These are phyloP conservation scores for Mucor circinelloides DNA, from an alignment of 371 early-diverging fungal genomes.

Conservation along the genomic window DNA sequence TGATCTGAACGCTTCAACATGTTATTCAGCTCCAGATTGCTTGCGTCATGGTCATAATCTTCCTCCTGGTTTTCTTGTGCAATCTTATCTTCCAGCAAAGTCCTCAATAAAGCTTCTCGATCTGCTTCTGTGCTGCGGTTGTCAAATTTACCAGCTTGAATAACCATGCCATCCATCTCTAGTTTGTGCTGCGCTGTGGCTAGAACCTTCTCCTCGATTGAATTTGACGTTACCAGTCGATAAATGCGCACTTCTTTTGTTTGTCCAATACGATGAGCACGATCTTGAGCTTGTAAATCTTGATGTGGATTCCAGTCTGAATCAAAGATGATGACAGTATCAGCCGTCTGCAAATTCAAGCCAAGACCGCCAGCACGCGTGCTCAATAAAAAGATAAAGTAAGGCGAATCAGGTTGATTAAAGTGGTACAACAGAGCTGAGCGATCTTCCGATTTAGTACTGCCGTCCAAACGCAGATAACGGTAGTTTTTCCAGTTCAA, in stretches of 20 bases:
- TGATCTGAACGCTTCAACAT: slow-evolving; percentile 42
- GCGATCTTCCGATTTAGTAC: slow-evolving; percentile 92
- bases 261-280: slow-evolving; percentile 99
- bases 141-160: slow-evolving; percentile 98
- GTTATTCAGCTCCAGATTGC: slow-evolving; percentile 73
- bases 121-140: slow-evolving; percentile 94
- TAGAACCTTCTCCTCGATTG: slow-evolving; percentile 97
- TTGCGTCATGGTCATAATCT: slow-evolving; percentile 50
- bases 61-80: slow-evolving; percentile 64
- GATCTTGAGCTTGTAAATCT: slow-evolving; percentile 99
- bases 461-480: slow-evolving; percentile 95
- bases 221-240: slow-evolving; percentile 90
- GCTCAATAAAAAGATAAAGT: slow-evolving; percentile 94
- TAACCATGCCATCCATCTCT: slow-evolving; percentile 97
- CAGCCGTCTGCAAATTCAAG: slow-evolving; percentile 98
- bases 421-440: slow-evolving; percentile 80
- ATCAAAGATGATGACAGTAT: slow-evolving; percentile 99
- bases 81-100: slow-evolving; percentile 69
- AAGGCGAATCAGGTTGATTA: slow-evolving; percentile 81
- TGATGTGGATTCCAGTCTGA: slow-evolving; percentile 99
- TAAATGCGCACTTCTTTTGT: slow-evolving; percentile 98
- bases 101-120: slow-evolving; percentile 75
- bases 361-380: slow-evolving; percentile 99
- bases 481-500: slow-evolving; percentile 73
- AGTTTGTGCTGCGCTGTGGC: slow-evolving; percentile 94